Percentiles rank a stretch among this genome's conserved stretches.
Evolutionary conservation across 441 rosid species (phyloP).

Genomic region (Kokia cookei): DNA sequence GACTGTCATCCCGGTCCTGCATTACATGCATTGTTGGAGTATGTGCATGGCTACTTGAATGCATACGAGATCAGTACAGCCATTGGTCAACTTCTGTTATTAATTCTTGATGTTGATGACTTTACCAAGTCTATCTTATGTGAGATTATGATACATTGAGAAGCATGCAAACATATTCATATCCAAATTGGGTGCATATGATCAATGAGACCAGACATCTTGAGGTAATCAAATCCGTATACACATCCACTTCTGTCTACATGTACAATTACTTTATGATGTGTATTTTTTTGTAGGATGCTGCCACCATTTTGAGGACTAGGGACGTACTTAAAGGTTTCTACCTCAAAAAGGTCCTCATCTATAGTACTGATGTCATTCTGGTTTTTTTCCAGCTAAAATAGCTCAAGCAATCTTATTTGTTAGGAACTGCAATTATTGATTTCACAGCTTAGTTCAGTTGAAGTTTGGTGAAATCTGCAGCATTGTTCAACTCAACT

Average conservation of each 20-base stretch:
- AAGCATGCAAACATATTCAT: conserved; percentile 10
- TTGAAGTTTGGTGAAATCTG: neutral
- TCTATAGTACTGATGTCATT: neutral
- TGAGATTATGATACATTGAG: neutral
- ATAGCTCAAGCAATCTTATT: neutral
- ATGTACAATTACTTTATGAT: conserved; percentile 6
- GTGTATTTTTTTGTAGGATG: conserved; percentile 13
- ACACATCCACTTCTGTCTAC: conserved; percentile 1
- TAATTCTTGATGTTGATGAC: conserved; percentile 3
- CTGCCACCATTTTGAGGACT: conserved; percentile 4
- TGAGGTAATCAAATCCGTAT: too few relatives aligned
- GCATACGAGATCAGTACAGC: neutral
- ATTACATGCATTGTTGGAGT: conserved; percentile 11
- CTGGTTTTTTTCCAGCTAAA: conserved; percentile 8
- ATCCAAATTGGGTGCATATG: neutral
- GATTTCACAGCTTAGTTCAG: neutral
- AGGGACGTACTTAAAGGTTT: conserved; percentile 7
- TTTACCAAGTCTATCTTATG: neutral
- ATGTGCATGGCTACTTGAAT: conserved; percentile 1
- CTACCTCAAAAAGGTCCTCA: neutral
- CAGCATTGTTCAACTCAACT: neutral
- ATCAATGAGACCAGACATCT: too few relatives aligned
- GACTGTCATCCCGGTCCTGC: conserved; percentile 4
- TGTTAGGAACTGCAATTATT: neutral
- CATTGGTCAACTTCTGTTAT: conserved; percentile 3